A percentile compares a stretch with the other conserved stretches of the same genome.
These are phyloP conservation scores for Blastocystis sp. DNA, from an alignment of 352 stramenopile species.

Conservation along the genomic window DNA sequence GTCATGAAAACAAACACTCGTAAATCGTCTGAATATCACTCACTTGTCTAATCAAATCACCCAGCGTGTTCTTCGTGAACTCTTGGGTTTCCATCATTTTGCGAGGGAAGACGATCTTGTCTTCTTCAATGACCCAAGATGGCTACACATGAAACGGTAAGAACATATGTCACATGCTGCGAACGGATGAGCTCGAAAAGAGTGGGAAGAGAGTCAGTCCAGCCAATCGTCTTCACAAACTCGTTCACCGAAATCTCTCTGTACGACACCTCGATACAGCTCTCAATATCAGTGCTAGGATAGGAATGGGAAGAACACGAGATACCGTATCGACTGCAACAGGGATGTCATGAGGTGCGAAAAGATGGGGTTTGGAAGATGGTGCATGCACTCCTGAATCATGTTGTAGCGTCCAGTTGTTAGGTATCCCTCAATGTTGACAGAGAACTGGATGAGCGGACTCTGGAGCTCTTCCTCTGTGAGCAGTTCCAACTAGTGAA, in stretches of 20 bases:
- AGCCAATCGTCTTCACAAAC: neutral
- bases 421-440: constrained; percentile 13
- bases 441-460: constrained; percentile 23
- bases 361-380: neutral
- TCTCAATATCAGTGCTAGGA: neutral
- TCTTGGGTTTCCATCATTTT: neutral
- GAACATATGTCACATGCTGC: neutral
- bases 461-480: neutral
- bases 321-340: neutral
- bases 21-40: constrained; percentile 48
- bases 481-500: neutral
- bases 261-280: constrained; percentile 8
- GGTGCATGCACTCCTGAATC: constrained; percentile 34
- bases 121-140: neutral
- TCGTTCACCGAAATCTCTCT: neutral
- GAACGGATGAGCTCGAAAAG: neutral
- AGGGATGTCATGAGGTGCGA: neutral
- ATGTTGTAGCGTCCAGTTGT: constrained; percentile 17
- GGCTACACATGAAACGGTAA: neutral
- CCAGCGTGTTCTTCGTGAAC: constrained; percentile 11
- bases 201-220: neutral
- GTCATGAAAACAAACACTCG: constrained; percentile 47
- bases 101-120: neutral
- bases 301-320: neutral
- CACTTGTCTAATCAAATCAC: constrained; percentile 20